Evolutionary conservation across 352 stramenopile genomes (phyloP).

Genomic region (Pythium aristosporum): DNA sequence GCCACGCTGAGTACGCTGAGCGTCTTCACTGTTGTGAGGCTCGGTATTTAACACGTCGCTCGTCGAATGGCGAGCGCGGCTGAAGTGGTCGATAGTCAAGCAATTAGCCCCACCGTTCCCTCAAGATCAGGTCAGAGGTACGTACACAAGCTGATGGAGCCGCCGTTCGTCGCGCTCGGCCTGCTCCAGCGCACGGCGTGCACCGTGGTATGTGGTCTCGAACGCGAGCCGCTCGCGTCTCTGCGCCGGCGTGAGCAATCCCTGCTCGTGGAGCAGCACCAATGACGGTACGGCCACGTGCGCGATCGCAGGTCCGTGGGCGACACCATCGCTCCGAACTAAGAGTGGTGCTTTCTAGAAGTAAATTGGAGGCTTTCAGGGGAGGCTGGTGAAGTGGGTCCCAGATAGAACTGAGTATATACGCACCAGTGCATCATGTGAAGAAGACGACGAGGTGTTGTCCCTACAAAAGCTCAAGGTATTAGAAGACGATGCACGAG

Average conservation of each 20-base stretch:
- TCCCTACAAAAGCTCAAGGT: neutral
- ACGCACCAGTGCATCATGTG: conserved; percentile 7
- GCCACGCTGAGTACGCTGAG: conserved; percentile 13
- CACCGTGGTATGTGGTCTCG: conserved; percentile 53
- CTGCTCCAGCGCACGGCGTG: conserved; percentile 49
- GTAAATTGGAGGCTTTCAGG: neutral
- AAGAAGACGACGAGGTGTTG: neutral
- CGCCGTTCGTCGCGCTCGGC: conserved; percentile 61
- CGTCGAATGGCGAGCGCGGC: conserved; percentile 47
- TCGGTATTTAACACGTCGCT: conserved; percentile 45
- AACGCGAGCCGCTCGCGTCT: conserved; percentile 68
- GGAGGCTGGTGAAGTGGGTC: neutral
- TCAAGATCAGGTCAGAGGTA: neutral
- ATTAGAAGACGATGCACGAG: too few species aligned
- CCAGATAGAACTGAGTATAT: neutral
- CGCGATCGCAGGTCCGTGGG: conserved; percentile 47
- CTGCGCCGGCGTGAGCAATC: conserved; percentile 68
- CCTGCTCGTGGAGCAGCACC: conserved; percentile 58
- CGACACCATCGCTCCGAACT: conserved; percentile 47
- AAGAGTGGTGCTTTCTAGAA: conserved; percentile 42
- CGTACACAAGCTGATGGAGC: conserved; percentile 74
- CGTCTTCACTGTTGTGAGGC: conserved; percentile 16
- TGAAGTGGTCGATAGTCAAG: conserved; percentile 18
- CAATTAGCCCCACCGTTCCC: neutral
- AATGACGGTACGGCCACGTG: conserved; percentile 42